A percentile compares a stretch with the other conserved stretches of the same genome.
These are phyloP conservation scores for Gastrolobium villosum DNA, from an alignment of 306 rosid genomes.

Conservation along the genomic window DNA sequence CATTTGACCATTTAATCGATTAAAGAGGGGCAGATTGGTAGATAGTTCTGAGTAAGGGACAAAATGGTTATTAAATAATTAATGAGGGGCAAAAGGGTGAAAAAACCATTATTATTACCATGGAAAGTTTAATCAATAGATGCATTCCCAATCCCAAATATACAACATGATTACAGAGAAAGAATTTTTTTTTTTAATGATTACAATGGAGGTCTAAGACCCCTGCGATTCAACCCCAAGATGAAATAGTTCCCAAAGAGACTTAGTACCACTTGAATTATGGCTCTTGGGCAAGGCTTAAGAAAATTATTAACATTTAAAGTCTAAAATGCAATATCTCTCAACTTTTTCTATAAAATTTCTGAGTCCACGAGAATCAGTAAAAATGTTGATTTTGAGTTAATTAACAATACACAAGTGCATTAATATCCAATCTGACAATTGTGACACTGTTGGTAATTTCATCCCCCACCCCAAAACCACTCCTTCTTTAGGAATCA, in stretches of 20 bases:
- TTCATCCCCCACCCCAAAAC: slow-evolving; percentile 11
- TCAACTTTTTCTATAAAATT: not conserved
- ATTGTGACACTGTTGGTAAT: not conserved
- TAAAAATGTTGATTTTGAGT: not conserved
- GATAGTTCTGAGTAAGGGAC: too few species aligned
- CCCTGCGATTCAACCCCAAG: not conserved
- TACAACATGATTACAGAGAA: not conserved
- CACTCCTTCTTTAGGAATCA: slow-evolving; percentile 12
- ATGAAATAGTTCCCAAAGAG: slow-evolving; percentile 2
- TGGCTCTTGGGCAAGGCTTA: slow-evolving; percentile 4
- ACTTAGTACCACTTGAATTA: not conserved
- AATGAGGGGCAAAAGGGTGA: too few species aligned
- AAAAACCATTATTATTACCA: not conserved
- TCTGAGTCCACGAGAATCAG: not conserved
- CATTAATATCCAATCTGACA: slow-evolving; percentile 10
- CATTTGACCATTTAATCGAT: too few species aligned
- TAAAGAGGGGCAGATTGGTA: too few species aligned
- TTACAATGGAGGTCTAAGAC: not conserved
- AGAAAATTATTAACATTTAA: not conserved
- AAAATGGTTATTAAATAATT: too few species aligned
- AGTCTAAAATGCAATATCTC: not conserved
- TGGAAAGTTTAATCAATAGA: slow-evolving; percentile 1
- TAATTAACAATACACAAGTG: not conserved
- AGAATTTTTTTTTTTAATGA: not conserved
- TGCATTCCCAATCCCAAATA: slow-evolving; percentile 28